Evolutionary conservation across 768 basidiomycete genomes (phyloP).

Genomic region (Pleurotus salmoneostramineus): DNA sequence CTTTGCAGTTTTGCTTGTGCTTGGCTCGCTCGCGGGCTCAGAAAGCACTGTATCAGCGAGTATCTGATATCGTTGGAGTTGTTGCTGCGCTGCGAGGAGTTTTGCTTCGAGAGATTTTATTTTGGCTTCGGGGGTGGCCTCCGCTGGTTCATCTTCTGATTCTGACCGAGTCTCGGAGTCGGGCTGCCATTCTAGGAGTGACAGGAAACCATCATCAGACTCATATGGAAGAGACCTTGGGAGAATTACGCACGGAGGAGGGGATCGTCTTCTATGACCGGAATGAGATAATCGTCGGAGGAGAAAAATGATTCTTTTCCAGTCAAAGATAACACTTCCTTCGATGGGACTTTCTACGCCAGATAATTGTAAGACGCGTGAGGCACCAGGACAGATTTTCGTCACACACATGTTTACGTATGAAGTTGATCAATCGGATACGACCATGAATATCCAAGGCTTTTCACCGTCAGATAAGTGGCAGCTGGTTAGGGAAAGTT

Average conservation of each 20-base stretch:
- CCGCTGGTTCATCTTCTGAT: slow-evolving; percentile 56
- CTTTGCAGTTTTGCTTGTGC: slow-evolving; percentile 15
- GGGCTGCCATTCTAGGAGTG: slow-evolving; percentile 40
- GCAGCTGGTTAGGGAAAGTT: neutral
- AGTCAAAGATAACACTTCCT: slow-evolving; percentile 41
- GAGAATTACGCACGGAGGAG: slow-evolving; percentile 68
- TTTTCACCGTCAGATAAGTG: slow-evolving; percentile 21
- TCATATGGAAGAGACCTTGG: neutral
- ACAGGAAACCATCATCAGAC: neutral
- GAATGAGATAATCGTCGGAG: slow-evolving; percentile 79
- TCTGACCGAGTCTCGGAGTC: slow-evolving; percentile 75
- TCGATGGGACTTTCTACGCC: slow-evolving; percentile 49
- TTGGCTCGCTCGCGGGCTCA: slow-evolving; percentile 35
- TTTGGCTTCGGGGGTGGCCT: slow-evolving; percentile 32
- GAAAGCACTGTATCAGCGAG: slow-evolving; percentile 45
- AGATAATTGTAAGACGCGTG: slow-evolving; percentile 8
- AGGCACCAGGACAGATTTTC: slow-evolving; percentile 1
- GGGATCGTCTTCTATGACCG: slow-evolving; percentile 82
- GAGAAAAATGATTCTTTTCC: slow-evolving; percentile 61
- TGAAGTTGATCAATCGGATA: slow-evolving; percentile 83
- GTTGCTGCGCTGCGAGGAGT: slow-evolving; percentile 52
- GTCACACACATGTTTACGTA: slow-evolving; percentile 62
- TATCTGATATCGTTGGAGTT: slow-evolving; percentile 57
- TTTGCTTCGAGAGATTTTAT: slow-evolving; percentile 61
- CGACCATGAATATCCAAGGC: slow-evolving; percentile 77